Conservation (phyloP, 2,329 filamentous ascomycete genomes). For the Colletotrichum phormii region DNA sequence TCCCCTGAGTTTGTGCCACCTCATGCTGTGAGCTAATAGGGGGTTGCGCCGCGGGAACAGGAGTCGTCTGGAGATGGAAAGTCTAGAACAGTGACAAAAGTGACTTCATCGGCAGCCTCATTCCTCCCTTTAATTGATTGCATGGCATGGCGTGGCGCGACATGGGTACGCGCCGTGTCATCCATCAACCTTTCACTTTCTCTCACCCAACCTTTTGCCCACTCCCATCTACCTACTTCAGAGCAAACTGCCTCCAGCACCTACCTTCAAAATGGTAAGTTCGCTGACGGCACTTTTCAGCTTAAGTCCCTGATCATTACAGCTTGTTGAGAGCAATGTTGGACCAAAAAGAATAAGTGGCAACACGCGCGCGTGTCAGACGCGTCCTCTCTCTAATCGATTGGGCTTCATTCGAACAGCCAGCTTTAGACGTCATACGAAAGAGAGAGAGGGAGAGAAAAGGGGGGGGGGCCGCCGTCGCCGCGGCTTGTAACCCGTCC, state of each 20-base stretch:
- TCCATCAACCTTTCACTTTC: background rate
- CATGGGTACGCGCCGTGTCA: background rate
- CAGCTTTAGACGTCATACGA: background rate
- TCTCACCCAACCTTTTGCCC: background rate
- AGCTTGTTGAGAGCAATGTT: background rate
- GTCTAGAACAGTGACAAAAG: background rate
- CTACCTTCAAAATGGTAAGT: background rate
- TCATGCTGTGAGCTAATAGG: background rate
- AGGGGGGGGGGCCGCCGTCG: background rate
- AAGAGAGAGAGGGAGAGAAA: background rate
- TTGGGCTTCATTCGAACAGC: background rate
- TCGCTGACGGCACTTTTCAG: background rate
- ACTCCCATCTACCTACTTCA: background rate
- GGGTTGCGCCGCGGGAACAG: background rate
- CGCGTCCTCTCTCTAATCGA: background rate
- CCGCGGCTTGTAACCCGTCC: background rate
- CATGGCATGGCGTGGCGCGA: slow-evolving; percentile 3
- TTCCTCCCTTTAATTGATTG: slow-evolving; percentile 22
- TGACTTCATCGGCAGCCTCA: background rate
- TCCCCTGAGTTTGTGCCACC: background rate
- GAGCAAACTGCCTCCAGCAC: background rate
- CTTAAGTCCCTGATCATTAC: background rate
- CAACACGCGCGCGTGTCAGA: background rate
- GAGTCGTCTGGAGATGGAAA: background rate
- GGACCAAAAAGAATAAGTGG: background rate